Base-by-base conservation (phyloP, 257 asterid species). In the Cordia subcordata region DNA sequence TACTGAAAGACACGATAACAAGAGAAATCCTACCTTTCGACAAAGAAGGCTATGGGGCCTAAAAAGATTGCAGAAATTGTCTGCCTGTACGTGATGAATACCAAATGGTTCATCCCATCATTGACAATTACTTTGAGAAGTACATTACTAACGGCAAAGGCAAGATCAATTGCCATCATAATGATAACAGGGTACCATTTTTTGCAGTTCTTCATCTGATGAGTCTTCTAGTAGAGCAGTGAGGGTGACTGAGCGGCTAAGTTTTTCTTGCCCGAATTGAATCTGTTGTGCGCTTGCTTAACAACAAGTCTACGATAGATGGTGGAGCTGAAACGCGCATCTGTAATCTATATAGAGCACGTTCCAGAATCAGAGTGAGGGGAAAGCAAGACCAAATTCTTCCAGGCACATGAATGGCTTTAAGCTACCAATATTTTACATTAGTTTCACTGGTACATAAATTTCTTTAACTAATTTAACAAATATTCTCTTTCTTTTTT, bases 71-170 rank as follows among this genome's bases (percentile, higher is more conserved):
- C 78, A 49, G 96, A 85, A 52, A 83, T 66, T 3, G 76, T 22
- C 79, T 87, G 96, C 21, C 96, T 83, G 60, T 85, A 85, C 18
- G 96, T 87, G 55, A 85, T 79, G 80, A 87, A 87, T 17, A 87
- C 91, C 64, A 77, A 55, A 70, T 63, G 85, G 51, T 87, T 74
- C 56, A 79, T 70, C 39, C 94, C 94, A 51, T 79, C 82, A 45
- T 54, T 63, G 23, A 81, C 72, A 15, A 85, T 72, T 53, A 71
- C 76, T 78, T 85, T 81, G 21, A 88, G 78, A 61, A 88, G 90
- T 74, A 85, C 75, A 68, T 88, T 88, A 23, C 77, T 60, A 52
- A 85, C 44, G 3, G 96, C 87, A 13, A 85, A 83, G 55, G 83
- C 77, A 5, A 69, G 53, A 74, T 81, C 90, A 42, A 82, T 79